Evolutionary conservation across 345 rosid species (phyloP), one percentile per base, ranked within the genome.

Genomic region (Corchorus capsularis): DNA sequence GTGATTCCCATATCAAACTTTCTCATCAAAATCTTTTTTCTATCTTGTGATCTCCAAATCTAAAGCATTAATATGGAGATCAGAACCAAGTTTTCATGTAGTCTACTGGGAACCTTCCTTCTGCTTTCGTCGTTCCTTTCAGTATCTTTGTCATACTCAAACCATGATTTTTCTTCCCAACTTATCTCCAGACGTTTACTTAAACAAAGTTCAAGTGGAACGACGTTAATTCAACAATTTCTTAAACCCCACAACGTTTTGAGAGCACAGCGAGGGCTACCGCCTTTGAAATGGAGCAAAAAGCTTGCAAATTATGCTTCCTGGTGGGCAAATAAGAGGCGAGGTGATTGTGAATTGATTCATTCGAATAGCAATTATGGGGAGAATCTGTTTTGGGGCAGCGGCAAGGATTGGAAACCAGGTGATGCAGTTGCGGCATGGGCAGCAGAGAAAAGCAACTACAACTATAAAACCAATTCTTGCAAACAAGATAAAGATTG

Each of bases 331-430:
- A 45, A 57, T 59, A 80, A 77, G 9, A 78, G 88, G 9, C 81
- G 34, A 27, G 79, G 76, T 22, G 92, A 89, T 13, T 90, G 92
- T 32, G 60, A 71, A 0, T 78, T 93, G 76, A 37, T 86, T 37
- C 95, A 91, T 80, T 89, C 95, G 0, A 60, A 75, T 0, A 74
- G 90, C 60, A 19, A 85, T 49, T 91, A 89, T 20, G 95, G 92
- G 0, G 91, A 88, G 74, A 93, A 89, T 80, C 83, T 88, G 10
- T 86, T 87, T 32, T 86, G 92, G 93, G 93, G 92, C 0, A 83
- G 87, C 54, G 93, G 92, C 15, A 80, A 76, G 63, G 81, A 78
- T 4, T 92, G 93, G 93, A 85, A 50, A 8, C 80, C 88, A 0
- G 53, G 43, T 0, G 86, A 87, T 7, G 91, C 95, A 1, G 89